Conservation (phyloP, 371 early-diverging fungal species). For the Rhizomucor miehei region DNA sequence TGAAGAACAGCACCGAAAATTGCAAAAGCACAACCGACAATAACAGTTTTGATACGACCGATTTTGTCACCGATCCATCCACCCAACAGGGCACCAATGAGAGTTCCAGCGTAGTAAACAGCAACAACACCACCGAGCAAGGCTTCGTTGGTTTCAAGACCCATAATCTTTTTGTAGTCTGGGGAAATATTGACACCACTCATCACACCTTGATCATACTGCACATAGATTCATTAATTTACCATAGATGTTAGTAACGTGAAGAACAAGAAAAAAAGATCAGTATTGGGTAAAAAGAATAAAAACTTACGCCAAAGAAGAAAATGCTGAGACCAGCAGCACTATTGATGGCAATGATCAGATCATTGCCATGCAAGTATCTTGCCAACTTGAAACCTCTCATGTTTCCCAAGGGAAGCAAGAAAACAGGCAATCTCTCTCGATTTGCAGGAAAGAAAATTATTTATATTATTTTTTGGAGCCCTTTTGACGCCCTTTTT, state of each 20-base stretch:
- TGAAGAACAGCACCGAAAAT: constrained; percentile 41
- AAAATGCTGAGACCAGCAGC: constrained; percentile 46
- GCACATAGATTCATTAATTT: neutral
- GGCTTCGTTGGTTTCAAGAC: constrained; percentile 32
- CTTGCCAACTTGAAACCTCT: constrained; percentile 5
- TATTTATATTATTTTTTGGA: too few relatives aligned
- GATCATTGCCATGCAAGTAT: constrained; percentile 8
- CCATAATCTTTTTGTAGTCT: constrained; percentile 33
- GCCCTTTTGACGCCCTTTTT: too few relatives aligned
- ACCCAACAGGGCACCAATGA: constrained; percentile 42
- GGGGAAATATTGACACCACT: constrained; percentile 38
- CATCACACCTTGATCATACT: constrained; percentile 51
- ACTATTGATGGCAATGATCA: constrained; percentile 33
- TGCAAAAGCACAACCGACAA: constrained; percentile 32
- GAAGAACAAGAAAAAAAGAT: neutral
- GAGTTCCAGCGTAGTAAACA: constrained; percentile 32
- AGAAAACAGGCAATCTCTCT: neutral
- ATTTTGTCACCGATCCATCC: constrained; percentile 40
- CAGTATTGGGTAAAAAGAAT: neutral
- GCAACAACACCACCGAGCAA: constrained; percentile 41
- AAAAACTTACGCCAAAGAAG: constrained; percentile 43
- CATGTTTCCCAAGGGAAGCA: neutral
- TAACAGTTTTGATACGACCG: constrained; percentile 37
- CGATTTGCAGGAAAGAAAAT: too few relatives aligned
- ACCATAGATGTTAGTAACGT: neutral